Base-by-base conservation (phyloP, 2,329 filamentous ascomycete species). In the Sclerotinia sclerotiorum region DNA sequence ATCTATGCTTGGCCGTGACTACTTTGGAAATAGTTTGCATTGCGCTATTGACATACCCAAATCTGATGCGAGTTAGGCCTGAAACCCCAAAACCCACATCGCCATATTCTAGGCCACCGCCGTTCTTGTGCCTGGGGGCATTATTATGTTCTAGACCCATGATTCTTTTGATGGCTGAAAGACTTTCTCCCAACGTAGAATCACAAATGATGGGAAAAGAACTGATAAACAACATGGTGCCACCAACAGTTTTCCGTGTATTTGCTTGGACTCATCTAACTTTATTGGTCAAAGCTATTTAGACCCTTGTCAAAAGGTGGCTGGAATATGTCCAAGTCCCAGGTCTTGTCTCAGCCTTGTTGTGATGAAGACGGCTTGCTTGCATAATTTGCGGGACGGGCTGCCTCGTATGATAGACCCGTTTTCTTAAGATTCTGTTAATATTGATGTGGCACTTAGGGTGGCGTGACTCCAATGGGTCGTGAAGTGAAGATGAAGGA, bases 341-440 rank as follows among this genome's bases (percentile, higher is more conserved):
- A 39, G n/a, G 15, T 51, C n/a, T n/a, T 63, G 46, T 63, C 60
- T 63, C 60, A 63, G 60, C 29, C 60, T 39, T 63, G 29, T 51
- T 63, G 46, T 62, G 60, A 62, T 51, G 29, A 51, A 51, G 46
- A 42, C n/a, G n/a, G 46, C 21, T 27, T 39, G 39, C 60, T 42
- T 52, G 60, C 60, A 63, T 63, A 8, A 27, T 49, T 27, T 51
- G 60, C 60, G 46, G 46, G 48, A 63, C 32, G 29, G 29, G 29
- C 51, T 51, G 60, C 32, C 32, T 51, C 39, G 46, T 15, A 51
- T 42, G 46, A 24, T 15, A 27, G n/a, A 19, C n/a, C 46, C 46
- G 13, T 51, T 63, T 63, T 39, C 48, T 63, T 63, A 24, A 35
- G 32, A 2, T 49, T 49, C 48, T 58, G 35, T 44, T 42, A 44